Percentiles rank a stretch among this genome's conserved stretches.
Conservation (phyloP, 148 eudicot genomes). For the Vaccinium vitisidaea region DNA sequence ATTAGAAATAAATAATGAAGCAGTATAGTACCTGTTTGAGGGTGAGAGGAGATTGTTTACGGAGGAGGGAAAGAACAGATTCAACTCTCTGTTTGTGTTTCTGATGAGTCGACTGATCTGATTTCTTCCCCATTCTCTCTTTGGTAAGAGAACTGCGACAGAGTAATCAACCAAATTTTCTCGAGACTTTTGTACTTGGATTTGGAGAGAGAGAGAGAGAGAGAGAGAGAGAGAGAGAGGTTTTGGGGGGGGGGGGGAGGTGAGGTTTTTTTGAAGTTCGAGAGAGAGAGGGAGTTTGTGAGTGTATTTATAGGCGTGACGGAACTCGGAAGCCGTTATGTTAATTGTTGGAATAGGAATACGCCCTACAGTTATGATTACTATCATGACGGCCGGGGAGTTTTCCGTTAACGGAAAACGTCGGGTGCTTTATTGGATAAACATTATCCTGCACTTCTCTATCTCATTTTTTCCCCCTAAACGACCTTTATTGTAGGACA, state of each 20-base stretch:
- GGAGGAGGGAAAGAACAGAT: constrained; percentile 63
- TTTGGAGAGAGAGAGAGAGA: constrained; percentile 4
- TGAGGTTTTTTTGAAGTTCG: constrained; percentile 5
- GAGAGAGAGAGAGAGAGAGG: constrained; percentile 3
- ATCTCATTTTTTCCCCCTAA: too few relatives aligned
- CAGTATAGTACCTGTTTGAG: constrained; percentile 64
- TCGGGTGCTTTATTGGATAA: too few relatives aligned
- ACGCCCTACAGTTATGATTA: background rate
- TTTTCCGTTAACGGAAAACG: too few relatives aligned
- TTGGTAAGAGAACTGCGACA: background rate
- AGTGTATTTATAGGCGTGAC: constrained; percentile 43
- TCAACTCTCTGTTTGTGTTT: constrained; percentile 47
- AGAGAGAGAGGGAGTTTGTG: background rate
- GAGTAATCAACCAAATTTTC: background rate
- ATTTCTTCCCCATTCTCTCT: constrained; percentile 65
- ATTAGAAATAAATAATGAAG: background rate
- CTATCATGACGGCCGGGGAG: too few relatives aligned
- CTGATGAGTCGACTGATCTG: constrained; percentile 27
- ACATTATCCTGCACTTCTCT: too few relatives aligned
- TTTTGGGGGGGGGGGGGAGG: background rate
- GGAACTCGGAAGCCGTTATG: constrained; percentile 51
- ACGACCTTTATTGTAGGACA: too few relatives aligned
- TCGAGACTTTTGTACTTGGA: background rate
- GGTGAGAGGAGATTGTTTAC: constrained; percentile 76
- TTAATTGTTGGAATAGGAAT: background rate